These are phyloP conservation scores for Fonsecaea multimorphosa DNA, from an alignment of 2,329 filamentous ascomycete species.

Conservation along the genomic window DNA sequence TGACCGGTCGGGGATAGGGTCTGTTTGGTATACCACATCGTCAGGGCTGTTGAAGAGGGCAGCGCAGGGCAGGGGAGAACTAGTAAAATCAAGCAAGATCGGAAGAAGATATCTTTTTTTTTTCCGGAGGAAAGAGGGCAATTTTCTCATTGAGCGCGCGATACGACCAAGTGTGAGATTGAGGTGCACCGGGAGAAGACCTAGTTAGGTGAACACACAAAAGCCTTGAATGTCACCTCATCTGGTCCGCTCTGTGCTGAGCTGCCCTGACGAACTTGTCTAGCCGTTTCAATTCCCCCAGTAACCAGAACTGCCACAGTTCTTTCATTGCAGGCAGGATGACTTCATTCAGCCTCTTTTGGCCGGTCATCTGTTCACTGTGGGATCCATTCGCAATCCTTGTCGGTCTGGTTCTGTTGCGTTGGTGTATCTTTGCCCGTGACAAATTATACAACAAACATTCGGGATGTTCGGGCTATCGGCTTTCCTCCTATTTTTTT, in stretches of 20 bases:
- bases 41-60: too few species aligned
- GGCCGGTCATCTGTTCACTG: neutral
- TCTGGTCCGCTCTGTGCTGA: neutral
- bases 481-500: constrained; percentile 39
- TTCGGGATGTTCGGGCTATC: constrained; percentile 13
- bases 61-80: neutral
- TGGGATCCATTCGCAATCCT: neutral
- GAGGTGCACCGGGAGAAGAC: neutral
- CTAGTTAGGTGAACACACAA: neutral
- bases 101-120: neutral
- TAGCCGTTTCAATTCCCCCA: neutral
- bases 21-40: too few species aligned
- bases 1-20: too few species aligned
- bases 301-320: neutral
- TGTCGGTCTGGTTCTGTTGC: neutral
- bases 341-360: neutral
- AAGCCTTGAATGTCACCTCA: neutral
- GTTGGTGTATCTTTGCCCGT: neutral
- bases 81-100: neutral
- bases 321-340: neutral
- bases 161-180: neutral
- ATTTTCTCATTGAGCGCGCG: neutral
- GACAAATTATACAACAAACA: neutral
- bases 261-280: neutral
- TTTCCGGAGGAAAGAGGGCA: neutral